Conservation (phyloP, 148 eudicot species). For the Bassia scoparia region DNA sequence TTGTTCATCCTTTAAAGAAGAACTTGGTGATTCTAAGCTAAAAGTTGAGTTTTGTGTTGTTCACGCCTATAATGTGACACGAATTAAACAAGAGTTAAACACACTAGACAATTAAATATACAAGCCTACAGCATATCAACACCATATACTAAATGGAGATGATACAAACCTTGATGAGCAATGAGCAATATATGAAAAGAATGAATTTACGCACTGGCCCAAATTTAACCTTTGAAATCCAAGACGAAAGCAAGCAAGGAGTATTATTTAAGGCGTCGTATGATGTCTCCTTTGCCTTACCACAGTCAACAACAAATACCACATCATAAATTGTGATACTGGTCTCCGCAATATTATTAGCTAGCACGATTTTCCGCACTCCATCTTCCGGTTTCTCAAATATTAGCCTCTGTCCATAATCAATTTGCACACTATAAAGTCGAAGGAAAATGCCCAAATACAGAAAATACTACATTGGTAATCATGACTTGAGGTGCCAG, state of each 20-base stretch:
- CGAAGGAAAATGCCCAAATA: no score
- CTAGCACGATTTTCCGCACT: slow-evolving; percentile 81
- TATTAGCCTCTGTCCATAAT: slow-evolving; percentile 62
- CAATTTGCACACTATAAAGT: no score
- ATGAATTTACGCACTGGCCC: not conserved
- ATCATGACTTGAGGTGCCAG: not conserved
- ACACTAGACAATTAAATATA: not conserved
- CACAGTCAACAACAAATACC: slow-evolving; percentile 94
- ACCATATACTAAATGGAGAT: not conserved
- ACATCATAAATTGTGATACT: slow-evolving; percentile 97
- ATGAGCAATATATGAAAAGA: slow-evolving; percentile 9
- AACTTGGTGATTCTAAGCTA: slow-evolving; percentile 23
- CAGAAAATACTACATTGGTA: no score
- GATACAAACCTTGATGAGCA: slow-evolving; percentile 12
- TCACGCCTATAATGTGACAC: not conserved
- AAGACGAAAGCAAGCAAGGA: slow-evolving; percentile 89
- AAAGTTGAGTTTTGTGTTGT: slow-evolving; percentile 16
- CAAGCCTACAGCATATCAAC: not conserved
- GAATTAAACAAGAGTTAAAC: no score
- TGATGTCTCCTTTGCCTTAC: slow-evolving; percentile 96
- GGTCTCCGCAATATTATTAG: slow-evolving; percentile 97
- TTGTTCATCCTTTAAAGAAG: slow-evolving; percentile 6
- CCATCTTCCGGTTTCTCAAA: slow-evolving; percentile 84
- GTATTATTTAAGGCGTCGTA: slow-evolving; percentile 97
- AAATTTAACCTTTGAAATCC: slow-evolving; percentile 75